These are phyloP conservation scores for Penicillium mononematosum DNA, from an alignment of 495 filamentous ascomycete species.

Conservation along the genomic window DNA sequence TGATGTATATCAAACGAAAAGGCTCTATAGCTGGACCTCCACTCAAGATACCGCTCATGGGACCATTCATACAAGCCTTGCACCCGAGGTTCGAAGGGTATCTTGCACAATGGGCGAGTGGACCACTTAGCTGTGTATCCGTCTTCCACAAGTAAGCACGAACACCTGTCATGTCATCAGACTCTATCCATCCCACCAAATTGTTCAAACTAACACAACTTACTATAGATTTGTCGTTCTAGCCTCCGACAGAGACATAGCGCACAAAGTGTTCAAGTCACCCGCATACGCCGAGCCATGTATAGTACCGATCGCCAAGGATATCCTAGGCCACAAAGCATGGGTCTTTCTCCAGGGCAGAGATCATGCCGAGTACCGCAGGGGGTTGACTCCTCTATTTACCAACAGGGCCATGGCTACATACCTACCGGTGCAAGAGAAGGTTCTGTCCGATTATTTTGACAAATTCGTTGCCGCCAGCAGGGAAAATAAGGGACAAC, in stretches of 20 bases:
- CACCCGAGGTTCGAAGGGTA: conserved; percentile 85
- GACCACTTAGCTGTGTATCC: conserved; percentile 85
- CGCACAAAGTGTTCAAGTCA: conserved; percentile 91
- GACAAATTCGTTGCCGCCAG: conserved; percentile 67
- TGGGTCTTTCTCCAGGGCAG: conserved; percentile 95
- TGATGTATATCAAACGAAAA: conserved; percentile 77
- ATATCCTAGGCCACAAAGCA: conserved; percentile 79
- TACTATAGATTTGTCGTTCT: conserved; percentile 82
- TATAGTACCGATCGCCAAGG: conserved; percentile 85
- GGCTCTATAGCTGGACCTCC: conserved; percentile 75
- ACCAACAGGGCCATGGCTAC: conserved; percentile 78
- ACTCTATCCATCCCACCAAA: background rate
- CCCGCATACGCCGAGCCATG: conserved; percentile 85
- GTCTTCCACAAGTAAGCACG: conserved; percentile 87
- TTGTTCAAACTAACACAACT: background rate
- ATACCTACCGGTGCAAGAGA: conserved; percentile 87
- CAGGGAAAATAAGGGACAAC: conserved; percentile 56
- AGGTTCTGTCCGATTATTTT: conserved; percentile 80
- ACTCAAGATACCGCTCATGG: conserved; percentile 85
- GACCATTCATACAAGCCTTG: conserved; percentile 83
- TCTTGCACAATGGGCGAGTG: conserved; percentile 79
- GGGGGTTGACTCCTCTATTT: conserved; percentile 86
- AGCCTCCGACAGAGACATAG: conserved; percentile 86
- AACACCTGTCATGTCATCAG: background rate
- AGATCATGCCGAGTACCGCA: conserved; percentile 86